Conservation (phyloP, 2,329 filamentous ascomycete genomes). For the Fusarium circinatum region DNA sequence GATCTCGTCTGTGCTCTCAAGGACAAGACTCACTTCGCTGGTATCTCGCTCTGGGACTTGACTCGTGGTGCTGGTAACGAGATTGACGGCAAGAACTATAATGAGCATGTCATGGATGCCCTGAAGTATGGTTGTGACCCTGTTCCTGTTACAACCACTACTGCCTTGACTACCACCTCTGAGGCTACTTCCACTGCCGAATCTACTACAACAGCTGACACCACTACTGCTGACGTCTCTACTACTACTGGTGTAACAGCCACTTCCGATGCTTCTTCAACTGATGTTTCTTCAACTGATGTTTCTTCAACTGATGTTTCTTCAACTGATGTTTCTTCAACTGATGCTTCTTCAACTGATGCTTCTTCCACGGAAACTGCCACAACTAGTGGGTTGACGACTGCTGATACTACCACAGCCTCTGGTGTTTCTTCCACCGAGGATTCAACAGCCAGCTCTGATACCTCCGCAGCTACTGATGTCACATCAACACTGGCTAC, state of each 20-base stretch:
- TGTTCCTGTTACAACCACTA: slow-evolving; percentile 41
- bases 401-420: neutral
- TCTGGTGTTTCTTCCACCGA: slow-evolving; percentile 14
- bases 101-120: slow-evolving; percentile 51
- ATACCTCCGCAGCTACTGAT: slow-evolving; percentile 14
- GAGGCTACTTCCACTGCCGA: slow-evolving; percentile 19
- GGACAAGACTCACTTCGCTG: slow-evolving; percentile 53
- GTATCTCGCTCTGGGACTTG: slow-evolving; percentile 59
- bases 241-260: neutral
- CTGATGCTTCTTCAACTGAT: neutral
- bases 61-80: slow-evolving; percentile 48
- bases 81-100: slow-evolving; percentile 49
- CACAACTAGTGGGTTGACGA: slow-evolving; percentile 5
- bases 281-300: neutral
- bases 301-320: neutral
- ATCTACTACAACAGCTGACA: slow-evolving; percentile 12
- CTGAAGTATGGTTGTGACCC: slow-evolving; percentile 51
- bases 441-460: slow-evolving; percentile 2
- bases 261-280: neutral
- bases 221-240: slow-evolving; percentile 1
- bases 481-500: slow-evolving; percentile 24
- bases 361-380: neutral
- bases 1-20: slow-evolving; percentile 53
- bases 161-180: slow-evolving; percentile 17
- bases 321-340: slow-evolving; percentile 5